Evolutionary conservation across 495 filamentous ascomycete genomes (phyloP), one percentile per base, ranked within the genome.

Genomic region (Staphylotrichum tortipilum): DNA sequence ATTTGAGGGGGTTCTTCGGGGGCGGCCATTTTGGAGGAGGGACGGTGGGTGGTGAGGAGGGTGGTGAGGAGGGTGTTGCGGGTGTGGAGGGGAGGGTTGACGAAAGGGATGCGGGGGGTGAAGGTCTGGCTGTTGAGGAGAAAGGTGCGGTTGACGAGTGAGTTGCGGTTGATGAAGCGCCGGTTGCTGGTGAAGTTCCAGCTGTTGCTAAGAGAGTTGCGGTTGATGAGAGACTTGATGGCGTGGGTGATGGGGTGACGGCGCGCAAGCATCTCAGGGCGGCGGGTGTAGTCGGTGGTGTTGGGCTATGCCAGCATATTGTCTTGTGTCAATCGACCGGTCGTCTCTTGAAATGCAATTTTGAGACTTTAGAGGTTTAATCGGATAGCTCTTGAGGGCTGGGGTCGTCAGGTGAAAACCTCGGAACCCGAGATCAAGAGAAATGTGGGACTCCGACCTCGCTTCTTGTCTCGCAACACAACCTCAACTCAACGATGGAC

Each of bases 21-120:
- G 38, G 50, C 8, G 12, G 58, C 21, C 52, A 61, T 60, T 22
- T 49, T 53, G 23, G 12, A 24, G 18, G 44, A 17, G 39, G 34
- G 40, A 18, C 38, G 14, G 21, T 35, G 48, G 34, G 41, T 33
- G 29, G 26, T 36, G 22, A 51, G 44, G 40, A 2, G n/a, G 40
- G 15, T 36, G 49, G 34, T 22, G 31, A 15, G 17, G 2, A 8
- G 8, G 37, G 19, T 15, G 23, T 12, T 23, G 9, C n/a, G 4
- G 37, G 19, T 11, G 17, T 12, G 8, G 11, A 24, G 9, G 21
- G 21, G 6, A 12, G 3, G 14, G 18, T 30, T 23, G 26, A 10
- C 2, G 43, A 24, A n/a, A 21, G 42, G 14, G 10, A 11, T 14
- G n/a, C n/a, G n/a, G n/a, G n/a, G n/a, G n/a, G n/a, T n/a, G n/a